Evolutionary conservation across 2,329 filamentous ascomycete genomes (phyloP).

Genomic region (Botrytis sinoallii): DNA sequence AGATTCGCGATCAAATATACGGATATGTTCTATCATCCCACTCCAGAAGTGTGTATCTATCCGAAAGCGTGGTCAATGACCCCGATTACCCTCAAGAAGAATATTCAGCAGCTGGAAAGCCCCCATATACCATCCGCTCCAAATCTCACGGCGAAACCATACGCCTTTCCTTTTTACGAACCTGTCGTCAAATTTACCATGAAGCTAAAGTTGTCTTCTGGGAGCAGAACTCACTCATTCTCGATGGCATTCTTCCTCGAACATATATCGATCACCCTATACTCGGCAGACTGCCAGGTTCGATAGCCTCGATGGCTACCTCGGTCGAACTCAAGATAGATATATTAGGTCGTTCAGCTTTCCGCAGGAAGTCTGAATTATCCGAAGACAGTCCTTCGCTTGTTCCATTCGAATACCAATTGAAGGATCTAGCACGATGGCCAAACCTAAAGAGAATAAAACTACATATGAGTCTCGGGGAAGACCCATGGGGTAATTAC

Average conservation of each 20-base stretch:
- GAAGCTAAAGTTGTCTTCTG: constrained; percentile 18
- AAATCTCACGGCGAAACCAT: constrained; percentile 14
- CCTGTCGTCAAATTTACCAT: constrained; percentile 18
- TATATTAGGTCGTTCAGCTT: constrained; percentile 13
- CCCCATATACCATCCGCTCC: constrained; percentile 16
- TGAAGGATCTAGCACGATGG: constrained; percentile 16
- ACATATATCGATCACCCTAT: constrained; percentile 8
- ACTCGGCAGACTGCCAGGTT: constrained; percentile 11
- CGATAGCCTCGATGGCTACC: constrained; percentile 9
- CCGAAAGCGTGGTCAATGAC: constrained; percentile 5
- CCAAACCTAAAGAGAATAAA: constrained; percentile 17
- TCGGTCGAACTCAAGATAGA: constrained; percentile 18
- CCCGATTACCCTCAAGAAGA: constrained; percentile 7
- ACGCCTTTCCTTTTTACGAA: constrained; percentile 18
- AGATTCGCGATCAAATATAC: constrained; percentile 22
- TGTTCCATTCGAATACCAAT: constrained; percentile 18
- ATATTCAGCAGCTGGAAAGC: constrained; percentile 1
- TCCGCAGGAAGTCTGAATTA: constrained; percentile 7
- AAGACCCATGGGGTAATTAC: constrained; percentile 16
- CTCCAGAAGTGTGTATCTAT: constrained; percentile 7
- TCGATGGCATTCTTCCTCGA: constrained; percentile 14
- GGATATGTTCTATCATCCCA: constrained; percentile 18
- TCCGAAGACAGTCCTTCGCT: constrained; percentile 3
- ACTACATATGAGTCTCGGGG: constrained; percentile 16
- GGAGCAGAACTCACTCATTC: constrained; percentile 17